These are phyloP conservation scores for Leonotis leonurus DNA, from an alignment of 257 asterid species.

Conservation along the genomic window DNA sequence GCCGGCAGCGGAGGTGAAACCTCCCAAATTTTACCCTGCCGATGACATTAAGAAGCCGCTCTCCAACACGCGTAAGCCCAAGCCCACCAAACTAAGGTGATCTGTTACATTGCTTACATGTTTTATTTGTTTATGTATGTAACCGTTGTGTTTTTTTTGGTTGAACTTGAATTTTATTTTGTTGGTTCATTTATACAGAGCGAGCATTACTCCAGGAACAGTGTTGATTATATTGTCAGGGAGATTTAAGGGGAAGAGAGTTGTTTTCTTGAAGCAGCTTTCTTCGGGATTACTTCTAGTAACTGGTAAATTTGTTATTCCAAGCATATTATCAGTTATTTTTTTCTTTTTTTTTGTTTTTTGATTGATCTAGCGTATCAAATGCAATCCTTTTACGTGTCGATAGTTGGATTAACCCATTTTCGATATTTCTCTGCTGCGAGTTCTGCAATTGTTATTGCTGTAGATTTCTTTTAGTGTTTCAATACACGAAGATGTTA, in stretches of 20 bases:
- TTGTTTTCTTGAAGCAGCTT: slow-evolving; percentile 42
- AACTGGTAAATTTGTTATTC: slow-evolving; percentile 23
- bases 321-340: not conserved
- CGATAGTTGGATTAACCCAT: not conserved
- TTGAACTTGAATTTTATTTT: not conserved
- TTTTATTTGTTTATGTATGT: not conserved
- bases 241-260: slow-evolving; percentile 47
- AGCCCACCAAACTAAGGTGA: slow-evolving; percentile 46
- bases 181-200: slow-evolving; percentile 11
- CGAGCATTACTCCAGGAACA: slow-evolving; percentile 45
- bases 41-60: slow-evolving; percentile 51
- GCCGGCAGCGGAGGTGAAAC: slow-evolving; percentile 18
- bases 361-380: not conserved
- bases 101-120: not conserved
- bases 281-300: slow-evolving; percentile 46
- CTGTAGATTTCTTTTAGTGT: not conserved
- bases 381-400: not conserved
- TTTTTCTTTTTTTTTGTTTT: not conserved
- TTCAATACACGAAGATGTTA: too few species aligned
- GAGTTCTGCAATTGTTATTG: not conserved
- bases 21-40: slow-evolving; percentile 49
- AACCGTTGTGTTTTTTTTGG: not conserved
- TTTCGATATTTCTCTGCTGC: not conserved
- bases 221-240: slow-evolving; percentile 42
- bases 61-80: slow-evolving; percentile 39